These are phyloP conservation scores for Pseudomonodictys pantanalensis DNA, from an alignment of 495 filamentous ascomycete species.

Conservation along the genomic window DNA sequence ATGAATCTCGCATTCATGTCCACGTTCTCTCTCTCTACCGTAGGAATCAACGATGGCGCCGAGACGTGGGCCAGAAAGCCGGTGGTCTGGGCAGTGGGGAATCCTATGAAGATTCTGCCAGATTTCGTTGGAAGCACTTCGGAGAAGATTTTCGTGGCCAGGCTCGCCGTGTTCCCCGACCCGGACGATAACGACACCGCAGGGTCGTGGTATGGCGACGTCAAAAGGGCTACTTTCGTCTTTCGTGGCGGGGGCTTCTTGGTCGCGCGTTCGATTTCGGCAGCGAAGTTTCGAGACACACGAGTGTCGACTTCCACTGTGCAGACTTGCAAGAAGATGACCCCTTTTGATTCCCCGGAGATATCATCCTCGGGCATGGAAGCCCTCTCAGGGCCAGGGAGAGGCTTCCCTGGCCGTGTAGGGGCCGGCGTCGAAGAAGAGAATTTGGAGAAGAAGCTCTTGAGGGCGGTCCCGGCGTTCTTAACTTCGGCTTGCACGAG, in stretches of 20 bases:
- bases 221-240: conserved; percentile 80
- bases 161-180: conserved; percentile 55
- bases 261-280: conserved; percentile 91
- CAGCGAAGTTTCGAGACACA: conserved; percentile 62
- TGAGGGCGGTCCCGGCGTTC: conserved; percentile 56
- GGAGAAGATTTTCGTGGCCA: conserved; percentile 72
- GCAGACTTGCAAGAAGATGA: conserved; percentile 82
- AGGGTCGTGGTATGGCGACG: conserved; percentile 83
- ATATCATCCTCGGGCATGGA: conserved; percentile 60
- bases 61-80: conserved; percentile 93
- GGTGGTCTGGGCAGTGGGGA: conserved; percentile 95
- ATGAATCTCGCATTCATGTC: conserved; percentile 95
- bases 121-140: conserved; percentile 86
- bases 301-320: conserved; percentile 76
- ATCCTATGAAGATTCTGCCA: conserved; percentile 93
- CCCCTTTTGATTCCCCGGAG: conserved; percentile 61
- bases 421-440: conserved; percentile 38
- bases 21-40: conserved; percentile 95
- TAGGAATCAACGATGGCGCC: conserved; percentile 96
- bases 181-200: conserved; percentile 47
- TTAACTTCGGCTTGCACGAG: conserved; percentile 25
- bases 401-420: conserved; percentile 48
- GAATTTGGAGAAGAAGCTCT: conserved; percentile 68
- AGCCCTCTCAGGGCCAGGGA: conserved; percentile 53
- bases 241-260: conserved; percentile 92